Evolutionary conservation across 208 protist genomes (phyloP).

Genomic region (Sergeia podlipaevii): DNA sequence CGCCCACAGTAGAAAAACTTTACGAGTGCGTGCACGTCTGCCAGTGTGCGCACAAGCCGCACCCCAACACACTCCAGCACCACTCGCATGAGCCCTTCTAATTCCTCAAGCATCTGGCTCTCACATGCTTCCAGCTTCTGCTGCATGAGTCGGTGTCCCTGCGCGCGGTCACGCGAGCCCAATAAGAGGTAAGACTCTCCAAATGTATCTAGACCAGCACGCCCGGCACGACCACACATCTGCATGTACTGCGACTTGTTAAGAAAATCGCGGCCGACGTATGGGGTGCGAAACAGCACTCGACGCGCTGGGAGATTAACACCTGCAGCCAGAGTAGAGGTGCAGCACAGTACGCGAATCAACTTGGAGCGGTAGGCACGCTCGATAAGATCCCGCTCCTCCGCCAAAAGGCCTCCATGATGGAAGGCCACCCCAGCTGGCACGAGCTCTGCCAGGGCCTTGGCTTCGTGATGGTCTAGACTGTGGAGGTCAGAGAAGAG

Average conservation of each 20-base stretch:
- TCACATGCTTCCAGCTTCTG: constrained; percentile 33
- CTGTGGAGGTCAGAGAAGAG: constrained; percentile 39
- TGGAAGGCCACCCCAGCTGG: constrained; percentile 86
- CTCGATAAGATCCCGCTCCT: constrained; percentile 85
- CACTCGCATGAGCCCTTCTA: constrained; percentile 30
- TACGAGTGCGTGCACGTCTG: constrained; percentile 34
- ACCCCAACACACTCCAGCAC: constrained; percentile 83
- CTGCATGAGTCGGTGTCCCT: constrained; percentile 45
- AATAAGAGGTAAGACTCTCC: constrained; percentile 87
- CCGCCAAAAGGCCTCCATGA: constrained; percentile 77
- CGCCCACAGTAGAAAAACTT: constrained; percentile 44
- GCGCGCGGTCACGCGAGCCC: constrained; percentile 28
- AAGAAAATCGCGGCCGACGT: constrained; percentile 63
- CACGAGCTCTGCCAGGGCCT: constrained; percentile 46
- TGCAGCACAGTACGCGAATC: constrained; percentile 87
- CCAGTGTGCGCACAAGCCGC: constrained; percentile 50
- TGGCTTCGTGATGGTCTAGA: constrained; percentile 29
- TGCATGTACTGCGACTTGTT: constrained; percentile 77
- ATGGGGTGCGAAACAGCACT: constrained; percentile 82
- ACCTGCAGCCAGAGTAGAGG: constrained; percentile 91
- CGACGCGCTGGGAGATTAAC: constrained; percentile 91
- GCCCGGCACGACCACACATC: constrained; percentile 81
- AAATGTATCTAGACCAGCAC: constrained; percentile 69
- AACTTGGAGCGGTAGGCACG: constrained; percentile 59
- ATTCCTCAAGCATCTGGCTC: constrained; percentile 50